Evolutionary conservation across 306 rosid genomes (phyloP).

Genomic region (Heteromeles arbutifolia): DNA sequence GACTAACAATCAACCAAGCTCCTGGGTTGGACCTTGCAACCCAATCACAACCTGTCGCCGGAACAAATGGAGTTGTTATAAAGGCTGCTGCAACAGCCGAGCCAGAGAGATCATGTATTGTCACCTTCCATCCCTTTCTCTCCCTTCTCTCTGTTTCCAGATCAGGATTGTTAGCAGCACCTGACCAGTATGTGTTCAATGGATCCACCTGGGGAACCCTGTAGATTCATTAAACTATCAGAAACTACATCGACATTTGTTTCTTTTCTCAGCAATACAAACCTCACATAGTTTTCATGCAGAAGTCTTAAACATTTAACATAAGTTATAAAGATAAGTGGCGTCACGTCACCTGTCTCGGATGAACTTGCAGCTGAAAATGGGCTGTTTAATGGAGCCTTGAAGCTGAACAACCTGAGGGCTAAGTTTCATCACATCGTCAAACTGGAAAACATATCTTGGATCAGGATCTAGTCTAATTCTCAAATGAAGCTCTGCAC

Average conservation of each 20-base stretch:
- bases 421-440: slow-evolving; percentile 61
- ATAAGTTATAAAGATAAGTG: slow-evolving; percentile 6
- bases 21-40: slow-evolving; percentile 92
- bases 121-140: slow-evolving; percentile 98
- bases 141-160: slow-evolving; percentile 59
- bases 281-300: too few species aligned
- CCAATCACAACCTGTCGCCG: slow-evolving; percentile 95
- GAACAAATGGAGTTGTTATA: slow-evolving; percentile 98
- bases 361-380: slow-evolving; percentile 85
- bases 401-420: slow-evolving; percentile 87
- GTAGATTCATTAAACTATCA: slow-evolving; percentile 33
- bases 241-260: slow-evolving; percentile 3
- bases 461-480: slow-evolving; percentile 90
- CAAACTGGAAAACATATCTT: slow-evolving; percentile 82
- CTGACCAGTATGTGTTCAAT: slow-evolving; percentile 69
- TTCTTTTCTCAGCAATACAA: too few species aligned
- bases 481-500: slow-evolving; percentile 75
- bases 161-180: slow-evolving; percentile 46
- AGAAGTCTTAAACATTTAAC: not conserved
- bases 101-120: slow-evolving; percentile 95
- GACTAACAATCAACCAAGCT: slow-evolving; percentile 89
- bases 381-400: slow-evolving; percentile 80
- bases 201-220: slow-evolving; percentile 83
- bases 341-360: slow-evolving; percentile 73
- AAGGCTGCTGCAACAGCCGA: slow-evolving; percentile 98